Conservation (phyloP, 2,329 filamentous ascomycete genomes). For the Penicillium sp. region DNA sequence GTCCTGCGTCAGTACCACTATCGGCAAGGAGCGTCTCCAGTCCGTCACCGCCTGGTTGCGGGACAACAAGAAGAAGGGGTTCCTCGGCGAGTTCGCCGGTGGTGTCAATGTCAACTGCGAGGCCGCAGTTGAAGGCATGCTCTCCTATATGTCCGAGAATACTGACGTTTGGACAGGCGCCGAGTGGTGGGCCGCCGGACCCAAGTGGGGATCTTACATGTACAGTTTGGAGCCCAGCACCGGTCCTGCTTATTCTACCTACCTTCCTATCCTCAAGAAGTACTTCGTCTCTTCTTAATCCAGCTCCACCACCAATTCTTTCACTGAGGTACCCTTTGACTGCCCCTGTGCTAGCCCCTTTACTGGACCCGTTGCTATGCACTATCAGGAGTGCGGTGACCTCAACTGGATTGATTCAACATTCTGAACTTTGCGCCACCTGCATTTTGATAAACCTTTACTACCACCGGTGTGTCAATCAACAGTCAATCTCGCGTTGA, state of each 20-base stretch:
- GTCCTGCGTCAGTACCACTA: slow-evolving; percentile 53
- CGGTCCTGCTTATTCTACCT: slow-evolving; percentile 31
- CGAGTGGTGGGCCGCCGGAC: slow-evolving; percentile 59
- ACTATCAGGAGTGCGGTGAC: no score
- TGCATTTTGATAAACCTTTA: no score
- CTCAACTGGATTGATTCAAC: no score
- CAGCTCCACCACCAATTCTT: no score
- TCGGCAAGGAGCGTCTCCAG: slow-evolving; percentile 53
- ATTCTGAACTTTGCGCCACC: no score
- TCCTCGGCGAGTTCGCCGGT: slow-evolving; percentile 60
- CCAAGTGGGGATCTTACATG: slow-evolving; percentile 55
- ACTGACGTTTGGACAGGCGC: slow-evolving; percentile 59
- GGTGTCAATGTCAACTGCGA: slow-evolving; percentile 47
- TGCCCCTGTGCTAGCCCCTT: no score
- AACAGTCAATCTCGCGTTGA: no score
- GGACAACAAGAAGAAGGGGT: slow-evolving; percentile 55
- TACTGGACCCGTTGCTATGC: no score
- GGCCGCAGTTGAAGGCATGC: slow-evolving; percentile 52
- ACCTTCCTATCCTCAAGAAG: slow-evolving; percentile 33
- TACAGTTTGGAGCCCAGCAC: slow-evolving; percentile 34
- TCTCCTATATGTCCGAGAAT: slow-evolving; percentile 56
- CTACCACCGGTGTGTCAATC: no score
- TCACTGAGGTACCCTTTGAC: no score
- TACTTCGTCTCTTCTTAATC: slow-evolving; percentile 22
- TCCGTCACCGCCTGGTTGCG: slow-evolving; percentile 50